phyloP scores from a whole-genome alignment of 2,329 filamentous ascomycete species.

The Curvularia sp. region DNA sequence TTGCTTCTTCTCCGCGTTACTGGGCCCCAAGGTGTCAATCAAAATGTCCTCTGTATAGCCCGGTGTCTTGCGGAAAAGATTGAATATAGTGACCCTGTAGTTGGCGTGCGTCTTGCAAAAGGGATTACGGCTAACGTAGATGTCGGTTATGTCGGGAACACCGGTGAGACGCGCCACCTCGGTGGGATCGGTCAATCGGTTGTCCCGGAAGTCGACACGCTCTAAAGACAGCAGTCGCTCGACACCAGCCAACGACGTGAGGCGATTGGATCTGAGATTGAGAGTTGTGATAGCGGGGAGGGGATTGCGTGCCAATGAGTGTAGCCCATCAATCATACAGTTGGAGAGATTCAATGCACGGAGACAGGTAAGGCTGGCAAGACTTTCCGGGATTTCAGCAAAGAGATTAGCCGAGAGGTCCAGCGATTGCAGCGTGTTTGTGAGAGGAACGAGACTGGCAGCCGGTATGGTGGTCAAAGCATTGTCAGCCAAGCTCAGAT shows the following conservation, averaged over 20 bases:
- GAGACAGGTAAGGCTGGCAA: slow-evolving; percentile 85
- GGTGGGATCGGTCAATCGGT: slow-evolving; percentile 85
- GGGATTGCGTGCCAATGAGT: slow-evolving; percentile 83
- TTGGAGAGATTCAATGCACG: slow-evolving; percentile 91
- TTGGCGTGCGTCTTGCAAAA: slow-evolving; percentile 86
- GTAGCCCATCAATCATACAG: slow-evolving; percentile 96
- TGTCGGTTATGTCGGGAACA: slow-evolving; percentile 88
- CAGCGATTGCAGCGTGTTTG: slow-evolving; percentile 87
- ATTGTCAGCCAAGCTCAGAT: slow-evolving; percentile 92
- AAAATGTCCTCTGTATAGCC: slow-evolving; percentile 90
- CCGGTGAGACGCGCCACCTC: slow-evolving; percentile 89
- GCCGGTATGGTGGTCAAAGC: slow-evolving; percentile 80
- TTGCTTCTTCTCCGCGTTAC: slow-evolving; percentile 83
- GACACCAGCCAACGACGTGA: slow-evolving; percentile 86
- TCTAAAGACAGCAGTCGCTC: slow-evolving; percentile 89
- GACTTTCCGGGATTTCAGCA: slow-evolving; percentile 89
- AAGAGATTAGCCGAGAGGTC: slow-evolving; percentile 94
- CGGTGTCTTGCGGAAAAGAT: slow-evolving; percentile 87
- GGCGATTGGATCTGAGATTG: slow-evolving; percentile 87
- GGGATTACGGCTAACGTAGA: slow-evolving; percentile 91
- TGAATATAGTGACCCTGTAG: slow-evolving; percentile 92
- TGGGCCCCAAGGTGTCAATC: slow-evolving; percentile 83
- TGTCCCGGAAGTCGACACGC: slow-evolving; percentile 88
- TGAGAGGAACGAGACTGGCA: slow-evolving; percentile 78
- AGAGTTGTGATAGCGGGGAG: slow-evolving; percentile 92